Evolutionary conservation across 768 basidiomycete genomes (phyloP).

Genomic region (Heimioporus sp.): DNA sequence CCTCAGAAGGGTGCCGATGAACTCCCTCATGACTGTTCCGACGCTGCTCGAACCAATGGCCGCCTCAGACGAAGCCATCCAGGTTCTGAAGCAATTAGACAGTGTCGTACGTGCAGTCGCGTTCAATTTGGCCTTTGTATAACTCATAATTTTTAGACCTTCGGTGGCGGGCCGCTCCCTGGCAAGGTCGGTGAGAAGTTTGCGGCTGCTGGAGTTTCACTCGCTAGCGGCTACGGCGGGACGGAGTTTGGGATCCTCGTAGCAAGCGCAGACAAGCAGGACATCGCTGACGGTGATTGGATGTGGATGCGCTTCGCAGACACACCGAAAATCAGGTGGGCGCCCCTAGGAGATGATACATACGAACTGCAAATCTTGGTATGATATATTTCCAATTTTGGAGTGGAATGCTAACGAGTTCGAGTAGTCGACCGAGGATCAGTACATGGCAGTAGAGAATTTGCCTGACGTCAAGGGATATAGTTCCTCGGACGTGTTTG

Average conservation of each 20-base stretch:
- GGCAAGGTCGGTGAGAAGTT: conserved; percentile 35
- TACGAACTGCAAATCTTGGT: conserved; percentile 43
- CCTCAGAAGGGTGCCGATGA: conserved; percentile 26
- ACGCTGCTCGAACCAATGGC: conserved; percentile 39
- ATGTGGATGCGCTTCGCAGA: conserved; percentile 33
- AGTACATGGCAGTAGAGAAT: conserved; percentile 30
- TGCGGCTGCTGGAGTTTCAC: conserved; percentile 30
- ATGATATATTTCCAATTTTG: background rate
- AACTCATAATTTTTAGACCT: conserved; percentile 24
- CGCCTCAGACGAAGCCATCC: conserved; percentile 20
- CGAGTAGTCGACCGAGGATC: conserved; percentile 6
- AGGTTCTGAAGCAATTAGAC: conserved; percentile 23
- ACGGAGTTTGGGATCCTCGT: conserved; percentile 26
- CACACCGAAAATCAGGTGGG: conserved; percentile 24
- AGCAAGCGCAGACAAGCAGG: conserved; percentile 1
- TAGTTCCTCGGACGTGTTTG: conserved; percentile 42
- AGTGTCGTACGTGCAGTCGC: conserved; percentile 27
- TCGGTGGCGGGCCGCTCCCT: conserved; percentile 38
- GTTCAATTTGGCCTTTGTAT: no score
- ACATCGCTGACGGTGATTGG: conserved; percentile 29
- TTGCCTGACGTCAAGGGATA: conserved; percentile 39
- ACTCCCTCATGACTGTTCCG: conserved; percentile 37
- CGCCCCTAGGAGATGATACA: conserved; percentile 31
- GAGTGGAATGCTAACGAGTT: background rate
- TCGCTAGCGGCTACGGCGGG: conserved; percentile 36